A percentile compares a stretch with the other conserved stretches of the same genome.
Conservation (phyloP, 2,329 filamentous ascomycete genomes). For the Blumeria hordei region DNA sequence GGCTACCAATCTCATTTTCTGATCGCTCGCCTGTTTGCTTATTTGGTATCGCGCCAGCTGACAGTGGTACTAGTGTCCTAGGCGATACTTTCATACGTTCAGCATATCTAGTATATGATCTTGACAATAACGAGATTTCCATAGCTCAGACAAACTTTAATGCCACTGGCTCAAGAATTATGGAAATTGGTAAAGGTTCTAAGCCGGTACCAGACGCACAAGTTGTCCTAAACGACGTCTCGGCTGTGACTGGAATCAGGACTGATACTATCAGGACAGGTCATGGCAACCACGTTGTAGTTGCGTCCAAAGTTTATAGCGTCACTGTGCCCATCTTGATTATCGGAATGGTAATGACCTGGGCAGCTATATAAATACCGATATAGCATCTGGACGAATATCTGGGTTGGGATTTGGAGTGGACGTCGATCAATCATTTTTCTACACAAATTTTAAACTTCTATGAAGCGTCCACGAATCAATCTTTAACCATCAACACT, state of each 20-base stretch:
- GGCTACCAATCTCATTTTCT: conserved; percentile 24
- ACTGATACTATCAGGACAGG: neutral
- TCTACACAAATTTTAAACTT: no score
- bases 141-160: conserved; percentile 44
- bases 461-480: no score
- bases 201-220: conserved; percentile 29
- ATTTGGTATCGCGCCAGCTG: conserved; percentile 40
- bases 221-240: conserved; percentile 22
- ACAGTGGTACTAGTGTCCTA: conserved; percentile 30
- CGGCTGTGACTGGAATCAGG: conserved; percentile 19
- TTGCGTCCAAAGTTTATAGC: no score
- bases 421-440: no score
- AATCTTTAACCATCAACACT: no score
- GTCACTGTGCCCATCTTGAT: no score
- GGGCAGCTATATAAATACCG: no score
- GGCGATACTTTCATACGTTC: conserved; percentile 55
- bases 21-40: conserved; percentile 33
- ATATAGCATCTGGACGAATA: no score
- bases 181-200: conserved; percentile 28
- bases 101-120: conserved; percentile 53
- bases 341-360: no score
- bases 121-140: conserved; percentile 46
- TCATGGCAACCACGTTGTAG: no score
- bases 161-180: conserved; percentile 23
- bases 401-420: no score